Conservation (phyloP, 2,329 filamentous ascomycete genomes). For the Xylogone sp. region DNA sequence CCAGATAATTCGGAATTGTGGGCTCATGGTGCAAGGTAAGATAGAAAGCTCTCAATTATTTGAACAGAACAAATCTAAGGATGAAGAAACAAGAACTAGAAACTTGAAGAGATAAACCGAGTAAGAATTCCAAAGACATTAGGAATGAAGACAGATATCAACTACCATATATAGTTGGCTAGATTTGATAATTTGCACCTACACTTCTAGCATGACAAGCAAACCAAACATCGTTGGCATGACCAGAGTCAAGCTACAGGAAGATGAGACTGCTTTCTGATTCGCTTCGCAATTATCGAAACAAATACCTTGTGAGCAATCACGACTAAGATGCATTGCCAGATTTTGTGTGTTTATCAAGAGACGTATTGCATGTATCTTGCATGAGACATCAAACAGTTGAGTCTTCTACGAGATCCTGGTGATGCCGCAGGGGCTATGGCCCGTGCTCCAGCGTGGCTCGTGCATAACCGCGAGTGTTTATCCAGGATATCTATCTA, state of each 20-base stretch:
- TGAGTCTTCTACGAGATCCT: no score
- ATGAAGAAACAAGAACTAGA: neutral
- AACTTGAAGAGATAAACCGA: neutral
- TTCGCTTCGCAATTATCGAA: neutral
- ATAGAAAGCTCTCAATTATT: neutral
- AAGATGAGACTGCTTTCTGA: neutral
- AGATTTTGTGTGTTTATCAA: no score
- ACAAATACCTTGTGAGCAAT: conserved; percentile 1
- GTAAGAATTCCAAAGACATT: no score
- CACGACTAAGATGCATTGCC: neutral
- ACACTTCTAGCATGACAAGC: conserved; percentile 1
- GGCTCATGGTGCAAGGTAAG: neutral
- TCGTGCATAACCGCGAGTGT: neutral
- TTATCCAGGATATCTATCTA: neutral
- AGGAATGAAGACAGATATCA: neutral
- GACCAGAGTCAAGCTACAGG: conserved; percentile 1
- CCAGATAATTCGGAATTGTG: conserved; percentile 22
- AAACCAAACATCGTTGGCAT: conserved; percentile 2
- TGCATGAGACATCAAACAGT: no score
- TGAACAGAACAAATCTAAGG: neutral
- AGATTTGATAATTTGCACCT: conserved; percentile 1
- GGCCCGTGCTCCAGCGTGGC: neutral
- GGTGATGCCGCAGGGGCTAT: neutral
- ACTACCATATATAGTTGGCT: no score
- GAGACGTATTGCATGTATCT: no score